Base-by-base conservation (phyloP, 2,329 filamentous ascomycete genomes). In the Setomelanomma holmii region DNA sequence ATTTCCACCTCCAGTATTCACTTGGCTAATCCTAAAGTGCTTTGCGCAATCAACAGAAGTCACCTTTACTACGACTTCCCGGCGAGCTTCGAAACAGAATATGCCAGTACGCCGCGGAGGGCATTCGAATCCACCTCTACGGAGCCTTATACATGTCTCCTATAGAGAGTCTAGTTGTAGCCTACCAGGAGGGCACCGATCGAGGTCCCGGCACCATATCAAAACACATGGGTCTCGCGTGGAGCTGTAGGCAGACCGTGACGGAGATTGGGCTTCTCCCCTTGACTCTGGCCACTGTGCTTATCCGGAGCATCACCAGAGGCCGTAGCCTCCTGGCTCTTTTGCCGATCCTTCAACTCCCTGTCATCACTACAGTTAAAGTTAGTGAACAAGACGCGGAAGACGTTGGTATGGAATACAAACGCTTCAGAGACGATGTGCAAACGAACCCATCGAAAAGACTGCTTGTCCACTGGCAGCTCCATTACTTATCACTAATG, bases 31-130 rank as follows among this genome's bases (percentile, higher is more conserved):
- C 10, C 10, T 10, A 8, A 14, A 45, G 42, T 24, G 17, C 19
- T 7, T 30, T 14, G 21, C 42, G 33, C 33, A 49, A 49, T 20
- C 17, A 21, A 22, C 27, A 30, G 12, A 16, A 44, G 4, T 45
- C 40, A 3, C 55, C 50, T n/a, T 49, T 62, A 10, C 58, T 65
- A 2, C 24, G 45, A 5, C 47, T 62, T 1, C 57, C 60, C 4
- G 47, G 51, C 0, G 60, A 65, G 41, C 24, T 67, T 0, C 54
- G 58, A 10, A 56, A 63, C 40, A 34, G 22, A 10, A 50, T 67
- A 23, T 63, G 57, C 45, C 38, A 48, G 14, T 60, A 57, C 47
- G 60, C 49, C 36, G 53, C 62, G 38, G 33, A 20, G n/a, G 21
- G 21, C 42, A 24, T 22, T 19, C n/a, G n/a, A n/a, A n/a, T 45